Evolutionary conservation across 495 filamentous ascomycete genomes (phyloP).

Genomic region (Parachaetomium inaequale): DNA sequence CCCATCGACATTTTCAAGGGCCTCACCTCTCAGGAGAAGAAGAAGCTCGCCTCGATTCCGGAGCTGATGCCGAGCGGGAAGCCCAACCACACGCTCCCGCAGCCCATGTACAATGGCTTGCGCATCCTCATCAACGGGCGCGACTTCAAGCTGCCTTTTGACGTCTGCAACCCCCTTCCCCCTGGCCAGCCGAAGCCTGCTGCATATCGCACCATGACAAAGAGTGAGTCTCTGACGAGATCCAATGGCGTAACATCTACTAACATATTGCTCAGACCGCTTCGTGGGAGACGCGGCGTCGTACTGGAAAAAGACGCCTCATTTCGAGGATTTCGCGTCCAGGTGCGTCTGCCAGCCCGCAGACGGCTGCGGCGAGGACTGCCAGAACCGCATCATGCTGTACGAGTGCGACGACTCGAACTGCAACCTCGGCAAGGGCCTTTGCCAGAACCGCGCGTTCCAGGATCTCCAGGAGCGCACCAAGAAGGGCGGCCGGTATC

Average conservation of each 20-base stretch:
- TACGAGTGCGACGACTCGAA: slow-evolving; percentile 94
- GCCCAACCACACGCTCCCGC: slow-evolving; percentile 42
- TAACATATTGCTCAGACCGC: slow-evolving; percentile 56
- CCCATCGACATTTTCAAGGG: slow-evolving; percentile 57
- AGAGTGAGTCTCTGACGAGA: slow-evolving; percentile 54
- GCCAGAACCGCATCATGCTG: slow-evolving; percentile 92
- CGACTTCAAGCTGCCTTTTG: slow-evolving; percentile 84
- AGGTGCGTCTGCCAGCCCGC: slow-evolving; percentile 76
- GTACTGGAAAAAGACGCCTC: slow-evolving; percentile 76
- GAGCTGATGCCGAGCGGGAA: slow-evolving; percentile 42
- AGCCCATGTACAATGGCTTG: slow-evolving; percentile 45
- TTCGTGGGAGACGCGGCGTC: slow-evolving; percentile 87
- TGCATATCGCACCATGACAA: slow-evolving; percentile 84
- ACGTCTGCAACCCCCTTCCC: slow-evolving; percentile 81
- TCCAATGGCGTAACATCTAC: background rate
- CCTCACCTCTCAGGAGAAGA: slow-evolving; percentile 55
- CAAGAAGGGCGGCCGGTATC: slow-evolving; percentile 75
- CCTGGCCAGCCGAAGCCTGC: slow-evolving; percentile 84
- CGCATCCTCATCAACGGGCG: slow-evolving; percentile 60
- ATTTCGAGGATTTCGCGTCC: slow-evolving; percentile 65
- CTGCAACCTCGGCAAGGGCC: slow-evolving; percentile 65
- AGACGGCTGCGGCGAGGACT: slow-evolving; percentile 80
- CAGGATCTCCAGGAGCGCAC: slow-evolving; percentile 70
- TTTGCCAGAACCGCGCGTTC: slow-evolving; percentile 85
- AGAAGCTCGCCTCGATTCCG: slow-evolving; percentile 55